Evolutionary conservation across 2,329 filamentous ascomycete species (phyloP), one percentile per base, ranked within the genome.

Genomic region (Fusarium sublunatum): DNA sequence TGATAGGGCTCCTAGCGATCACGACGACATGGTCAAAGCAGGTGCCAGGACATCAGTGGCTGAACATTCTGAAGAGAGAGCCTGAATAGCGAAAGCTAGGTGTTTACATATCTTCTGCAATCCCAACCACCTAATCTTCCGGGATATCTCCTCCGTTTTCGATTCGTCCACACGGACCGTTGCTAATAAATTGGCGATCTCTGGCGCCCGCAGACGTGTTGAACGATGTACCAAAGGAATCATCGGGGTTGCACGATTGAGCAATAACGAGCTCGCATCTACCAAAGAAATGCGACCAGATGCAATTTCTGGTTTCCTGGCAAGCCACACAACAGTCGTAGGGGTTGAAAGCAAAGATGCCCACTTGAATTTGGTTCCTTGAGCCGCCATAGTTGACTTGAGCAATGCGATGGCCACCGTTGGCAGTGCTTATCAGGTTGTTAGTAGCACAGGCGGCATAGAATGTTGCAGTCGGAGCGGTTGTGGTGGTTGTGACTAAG

Each of bases 61-160:
- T 38, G 68, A 70, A 48, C 66, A 70, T 12, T 51, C 53, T 10
- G 68, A 70, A 32, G 68, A 67, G 12, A 58, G 38, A 3, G 66
- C 58, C 5, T 70, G 28, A 48, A 22, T 6, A 34, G 7, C 3
- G 7, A 10, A 9, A 9, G 10, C 7, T 12, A 38, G 7, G 29
- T 7, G 28, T 25, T 19, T 11, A 41, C 39, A 39, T 31, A 43
- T 7, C 9, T 26, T 24, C 28, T 13, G 13, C 39, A 35, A 24
- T n/a, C 6, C 9, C 26, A 31, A 28, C 9, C 26, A 31, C 12
- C 19, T 22, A 11, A 10, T 36, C 15, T 9, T 10, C 5, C 5
- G 39, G 24, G 15, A 40, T 9, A 51, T 28, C 9, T 9, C n/a
- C 19, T 12, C 39, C 44, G 2, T 58, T 58, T 2, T n/a, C 25